A percentile compares a stretch with the other conserved stretches of the same genome.
These are phyloP conservation scores for Blastobotrys arbuscula DNA, from an alignment of 1,139 yeast genomes.

Conservation along the genomic window DNA sequence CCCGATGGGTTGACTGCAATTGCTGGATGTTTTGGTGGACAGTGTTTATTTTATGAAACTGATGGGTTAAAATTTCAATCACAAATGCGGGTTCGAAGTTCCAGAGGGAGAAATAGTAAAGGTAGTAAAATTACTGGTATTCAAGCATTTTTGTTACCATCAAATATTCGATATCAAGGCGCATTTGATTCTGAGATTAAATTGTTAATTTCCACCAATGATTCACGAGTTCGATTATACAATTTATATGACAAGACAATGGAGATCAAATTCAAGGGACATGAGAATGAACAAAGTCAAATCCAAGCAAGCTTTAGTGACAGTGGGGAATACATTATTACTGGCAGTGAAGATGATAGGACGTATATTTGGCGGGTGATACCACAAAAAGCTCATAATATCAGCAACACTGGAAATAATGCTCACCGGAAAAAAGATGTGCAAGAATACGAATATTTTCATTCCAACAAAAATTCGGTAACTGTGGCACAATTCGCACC, in stretches of 20 bases:
- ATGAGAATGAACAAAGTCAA: conserved; percentile 62
- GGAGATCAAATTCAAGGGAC: conserved; percentile 69
- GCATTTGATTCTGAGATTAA: conserved; percentile 24
- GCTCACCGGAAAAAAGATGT: conserved; percentile 26
- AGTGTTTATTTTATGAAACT: conserved; percentile 56
- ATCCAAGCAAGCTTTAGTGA: conserved; percentile 63
- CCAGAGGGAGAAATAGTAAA: conserved; percentile 32
- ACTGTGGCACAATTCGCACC: conserved; percentile 83
- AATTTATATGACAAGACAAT: conserved; percentile 52
- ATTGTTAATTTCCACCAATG: conserved; percentile 56
- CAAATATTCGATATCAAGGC: conserved; percentile 16
- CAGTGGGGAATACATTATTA: conserved; percentile 41
- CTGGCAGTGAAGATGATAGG: conserved; percentile 44
- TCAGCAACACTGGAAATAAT: neutral
- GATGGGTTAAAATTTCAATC: conserved; percentile 53
- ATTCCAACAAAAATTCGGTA: conserved; percentile 68
- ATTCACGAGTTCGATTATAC: conserved; percentile 67
- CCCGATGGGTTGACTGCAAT: conserved; percentile 63
- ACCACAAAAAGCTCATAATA: neutral
- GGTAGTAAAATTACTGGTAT: conserved; percentile 36
- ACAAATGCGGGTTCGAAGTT: conserved; percentile 50
- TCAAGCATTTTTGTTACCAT: conserved; percentile 24
- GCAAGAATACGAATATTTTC: conserved; percentile 52
- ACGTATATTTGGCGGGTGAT: conserved; percentile 55
- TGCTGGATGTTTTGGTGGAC: conserved; percentile 81